Base-by-base conservation (phyloP, 768 basidiomycete species). In the Leccinum incarnatum region DNA sequence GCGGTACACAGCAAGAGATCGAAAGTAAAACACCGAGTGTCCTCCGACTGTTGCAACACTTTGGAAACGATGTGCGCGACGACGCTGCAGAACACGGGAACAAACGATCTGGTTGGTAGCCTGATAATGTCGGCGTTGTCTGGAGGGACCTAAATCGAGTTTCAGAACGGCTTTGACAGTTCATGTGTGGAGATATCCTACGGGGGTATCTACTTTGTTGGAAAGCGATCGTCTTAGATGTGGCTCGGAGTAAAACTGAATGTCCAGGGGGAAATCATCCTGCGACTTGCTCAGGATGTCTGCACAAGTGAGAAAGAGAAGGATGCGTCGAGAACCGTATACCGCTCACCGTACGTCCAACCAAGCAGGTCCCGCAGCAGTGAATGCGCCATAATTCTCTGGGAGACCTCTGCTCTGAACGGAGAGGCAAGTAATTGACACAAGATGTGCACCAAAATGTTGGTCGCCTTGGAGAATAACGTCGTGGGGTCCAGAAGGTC, bases 1-100 rank as follows among this genome's bases (percentile, higher is more conserved):
- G 77, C 71, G 11, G 77, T 69, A 32, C 71, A 74, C 34, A 78
- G 80, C 49, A 76, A 63, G 46, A 84, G 63, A 63, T 87, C 83
- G 15, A 70, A 65, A 9, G 85, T 73, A 52, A 84, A 81, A 73
- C 79, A 81, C 34, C 79, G 77, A 12, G 76, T 78, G 46, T 76
- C 74, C 12, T 81, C 68, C 1, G 79, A 66, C 3, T 79, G 78
- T 45, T 69, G 72, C 49, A 86, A 57, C 2, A 78, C 68, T 52
- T 73, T 75, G 30, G 76, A 70, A 23, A 82, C 62, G 14, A 83
- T 67, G 37, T 82, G 77, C 19, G 81, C 66, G 23, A 83, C 65
- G 34, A 80, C 70, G 34, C 77, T 75, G 49, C 83, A 72, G 56
- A 88, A 78, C 3, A 77, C 68, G 4, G 81, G 73, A 8, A 85